Evolutionary conservation across 768 basidiomycete species (phyloP).

Genomic region (Lactarius trivialis): DNA sequence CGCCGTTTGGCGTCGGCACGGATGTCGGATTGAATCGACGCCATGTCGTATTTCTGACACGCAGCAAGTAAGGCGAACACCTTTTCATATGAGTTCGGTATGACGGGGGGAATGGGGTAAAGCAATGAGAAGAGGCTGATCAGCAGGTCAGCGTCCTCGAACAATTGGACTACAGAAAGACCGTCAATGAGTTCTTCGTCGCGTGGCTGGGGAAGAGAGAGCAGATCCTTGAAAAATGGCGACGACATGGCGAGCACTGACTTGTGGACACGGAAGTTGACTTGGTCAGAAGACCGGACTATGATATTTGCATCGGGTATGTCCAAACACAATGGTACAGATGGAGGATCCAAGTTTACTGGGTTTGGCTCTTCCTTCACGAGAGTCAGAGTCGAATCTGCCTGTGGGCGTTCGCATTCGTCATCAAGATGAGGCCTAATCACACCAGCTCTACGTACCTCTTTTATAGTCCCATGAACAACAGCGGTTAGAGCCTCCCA

Average conservation of each 20-base stretch:
- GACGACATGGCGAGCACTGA: slow-evolving; percentile 26
- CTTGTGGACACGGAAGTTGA: slow-evolving; percentile 27
- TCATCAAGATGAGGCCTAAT: not conserved
- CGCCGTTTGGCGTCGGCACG: not conserved
- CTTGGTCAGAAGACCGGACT: not conserved
- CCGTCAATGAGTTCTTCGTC: not conserved
- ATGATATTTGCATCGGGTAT: not conserved
- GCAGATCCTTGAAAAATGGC: not conserved
- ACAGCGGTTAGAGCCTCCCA: not conserved
- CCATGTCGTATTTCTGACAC: not conserved
- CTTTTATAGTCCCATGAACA: not conserved
- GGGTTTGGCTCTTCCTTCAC: not conserved
- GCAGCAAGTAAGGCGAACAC: not conserved
- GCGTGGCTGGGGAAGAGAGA: not conserved
- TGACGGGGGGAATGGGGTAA: not conserved
- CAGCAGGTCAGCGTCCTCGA: not conserved
- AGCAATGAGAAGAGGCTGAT: not conserved
- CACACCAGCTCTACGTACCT: not conserved
- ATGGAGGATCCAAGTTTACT: not conserved
- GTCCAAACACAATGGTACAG: not conserved
- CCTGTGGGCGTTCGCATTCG: not conserved
- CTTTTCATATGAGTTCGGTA: not conserved
- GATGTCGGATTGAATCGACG: not conserved
- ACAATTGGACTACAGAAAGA: not conserved
- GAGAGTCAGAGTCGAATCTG: not conserved